These are phyloP conservation scores for Naganishia antarctica DNA, from an alignment of 768 basidiomycete species.

Conservation along the genomic window DNA sequence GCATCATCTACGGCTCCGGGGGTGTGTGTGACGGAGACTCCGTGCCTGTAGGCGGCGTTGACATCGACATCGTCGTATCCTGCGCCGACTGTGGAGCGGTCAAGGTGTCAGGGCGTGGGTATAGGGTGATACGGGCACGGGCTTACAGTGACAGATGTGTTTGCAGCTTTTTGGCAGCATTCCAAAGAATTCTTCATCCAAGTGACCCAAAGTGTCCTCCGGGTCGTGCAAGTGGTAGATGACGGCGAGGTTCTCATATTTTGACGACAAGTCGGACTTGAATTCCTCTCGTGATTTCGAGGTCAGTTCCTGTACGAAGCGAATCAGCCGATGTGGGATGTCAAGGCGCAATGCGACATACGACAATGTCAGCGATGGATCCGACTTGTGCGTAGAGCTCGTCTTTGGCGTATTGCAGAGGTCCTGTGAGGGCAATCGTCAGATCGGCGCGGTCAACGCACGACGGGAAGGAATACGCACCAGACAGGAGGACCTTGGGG, in stretches of 20 bases:
- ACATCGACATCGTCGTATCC: conserved; percentile 88
- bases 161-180: conserved; percentile 22
- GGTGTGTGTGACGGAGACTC: conserved; percentile 77
- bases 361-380: conserved; percentile 28
- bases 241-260: conserved; percentile 21
- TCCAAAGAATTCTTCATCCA: conserved; percentile 25
- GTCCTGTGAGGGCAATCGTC: conserved; percentile 19
- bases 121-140: neutral
- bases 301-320: conserved; percentile 9
- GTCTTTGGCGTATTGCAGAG: conserved; percentile 23
- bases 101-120: neutral
- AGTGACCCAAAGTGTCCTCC: neutral
- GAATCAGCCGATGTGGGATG: too few relatives aligned
- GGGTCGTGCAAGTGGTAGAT: conserved; percentile 28
- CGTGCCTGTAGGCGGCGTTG: conserved; percentile 64
- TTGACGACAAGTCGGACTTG: conserved; percentile 13
- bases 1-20: conserved; percentile 88
- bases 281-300: conserved; percentile 23
- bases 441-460: too few relatives aligned
- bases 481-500: conserved; percentile 15
- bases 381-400: conserved; percentile 23
- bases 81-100: conserved; percentile 56
- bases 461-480: neutral
- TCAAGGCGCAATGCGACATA: too few relatives aligned
- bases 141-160: conserved; percentile 26